These are phyloP conservation scores for Colletotrichum sp. DNA, from an alignment of 2,329 filamentous ascomycete species.

Conservation along the genomic window DNA sequence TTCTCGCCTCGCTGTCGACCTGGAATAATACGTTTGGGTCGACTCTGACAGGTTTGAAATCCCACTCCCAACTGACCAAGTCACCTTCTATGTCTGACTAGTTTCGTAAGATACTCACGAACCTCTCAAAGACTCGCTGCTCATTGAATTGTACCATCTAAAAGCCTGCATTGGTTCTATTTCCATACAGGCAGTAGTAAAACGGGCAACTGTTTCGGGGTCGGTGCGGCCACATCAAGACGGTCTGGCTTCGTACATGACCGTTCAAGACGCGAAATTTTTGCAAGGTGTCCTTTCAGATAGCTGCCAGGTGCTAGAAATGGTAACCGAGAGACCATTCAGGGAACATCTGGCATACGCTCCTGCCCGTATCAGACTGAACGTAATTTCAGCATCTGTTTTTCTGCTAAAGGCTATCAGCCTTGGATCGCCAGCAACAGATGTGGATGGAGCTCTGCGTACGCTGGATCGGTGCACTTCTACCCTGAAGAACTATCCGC, in stretches of 20 bases:
- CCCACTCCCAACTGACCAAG: neutral
- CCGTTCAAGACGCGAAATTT: slow-evolving; percentile 21
- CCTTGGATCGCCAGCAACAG: slow-evolving; percentile 16
- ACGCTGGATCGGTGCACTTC: slow-evolving; percentile 23
- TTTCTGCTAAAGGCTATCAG: slow-evolving; percentile 27
- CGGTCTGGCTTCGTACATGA: slow-evolving; percentile 20
- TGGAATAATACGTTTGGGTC: slow-evolving; percentile 20
- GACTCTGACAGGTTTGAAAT: neutral
- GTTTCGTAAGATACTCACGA: neutral
- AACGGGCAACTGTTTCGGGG: slow-evolving; percentile 15
- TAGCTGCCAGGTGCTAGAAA: slow-evolving; percentile 20
- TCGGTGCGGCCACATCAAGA: slow-evolving; percentile 15
- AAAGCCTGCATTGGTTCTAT: slow-evolving; percentile 25
- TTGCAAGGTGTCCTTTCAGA: slow-evolving; percentile 25
- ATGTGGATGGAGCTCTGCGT: slow-evolving; percentile 17
- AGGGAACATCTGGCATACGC: slow-evolving; percentile 20
- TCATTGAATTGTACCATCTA: slow-evolving; percentile 25
- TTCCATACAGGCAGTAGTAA: slow-evolving; percentile 26
- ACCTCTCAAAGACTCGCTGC: slow-evolving; percentile 12
- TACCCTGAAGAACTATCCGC: slow-evolving; percentile 11
- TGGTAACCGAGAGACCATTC: slow-evolving; percentile 22
- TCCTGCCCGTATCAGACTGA: slow-evolving; percentile 22
- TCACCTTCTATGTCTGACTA: neutral
- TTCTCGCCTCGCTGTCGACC: slow-evolving; percentile 10
- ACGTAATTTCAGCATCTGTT: slow-evolving; percentile 26